Evolutionary conservation across 75 land plant species (phyloP).

Genomic region (Picea sitchensis): DNA sequence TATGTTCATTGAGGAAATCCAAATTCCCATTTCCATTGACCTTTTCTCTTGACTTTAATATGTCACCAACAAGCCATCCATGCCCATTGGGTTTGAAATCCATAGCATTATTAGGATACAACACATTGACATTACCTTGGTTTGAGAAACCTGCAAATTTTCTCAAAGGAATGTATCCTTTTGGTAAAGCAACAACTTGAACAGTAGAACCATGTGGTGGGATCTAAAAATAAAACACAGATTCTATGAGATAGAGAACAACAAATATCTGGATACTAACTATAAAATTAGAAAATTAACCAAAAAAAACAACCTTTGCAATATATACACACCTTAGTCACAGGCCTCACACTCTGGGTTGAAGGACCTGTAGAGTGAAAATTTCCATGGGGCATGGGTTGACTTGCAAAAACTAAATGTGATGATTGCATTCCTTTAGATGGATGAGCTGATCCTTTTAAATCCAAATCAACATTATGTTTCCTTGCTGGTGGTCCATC

Average conservation of each 20-base stretch:
- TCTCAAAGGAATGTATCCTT: slow-evolving; percentile 14
- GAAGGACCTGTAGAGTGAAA: not conserved
- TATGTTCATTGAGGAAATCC: slow-evolving; percentile 63
- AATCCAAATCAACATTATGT: slow-evolving; percentile 1
- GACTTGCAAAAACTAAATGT: not conserved
- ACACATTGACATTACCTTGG: slow-evolving; percentile 21
- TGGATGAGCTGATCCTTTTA: slow-evolving; percentile 9
- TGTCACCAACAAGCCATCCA: slow-evolving; percentile 37
- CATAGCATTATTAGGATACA: slow-evolving; percentile 18
- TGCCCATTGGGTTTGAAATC: slow-evolving; percentile 31
- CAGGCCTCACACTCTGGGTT: slow-evolving; percentile 4
- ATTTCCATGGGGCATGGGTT: too few species aligned
- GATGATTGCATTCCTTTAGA: slow-evolving; percentile 9
- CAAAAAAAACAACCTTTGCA: not conserved
- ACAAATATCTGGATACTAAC: not conserved
- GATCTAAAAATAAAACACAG: slow-evolving; percentile 11
- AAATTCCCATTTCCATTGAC: slow-evolving; percentile 26
- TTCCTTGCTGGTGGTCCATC: not conserved
- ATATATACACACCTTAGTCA: slow-evolving; percentile 24
- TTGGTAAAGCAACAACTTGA: slow-evolving; percentile 16
- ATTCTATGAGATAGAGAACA: not conserved
- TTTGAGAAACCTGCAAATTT: slow-evolving; percentile 11
- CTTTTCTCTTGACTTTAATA: slow-evolving; percentile 40
- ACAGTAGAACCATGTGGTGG: slow-evolving; percentile 11
- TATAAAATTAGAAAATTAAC: not conserved